These are phyloP conservation scores for Xerocomus spinulosus DNA, from an alignment of 768 basidiomycete species.

Conservation along the genomic window DNA sequence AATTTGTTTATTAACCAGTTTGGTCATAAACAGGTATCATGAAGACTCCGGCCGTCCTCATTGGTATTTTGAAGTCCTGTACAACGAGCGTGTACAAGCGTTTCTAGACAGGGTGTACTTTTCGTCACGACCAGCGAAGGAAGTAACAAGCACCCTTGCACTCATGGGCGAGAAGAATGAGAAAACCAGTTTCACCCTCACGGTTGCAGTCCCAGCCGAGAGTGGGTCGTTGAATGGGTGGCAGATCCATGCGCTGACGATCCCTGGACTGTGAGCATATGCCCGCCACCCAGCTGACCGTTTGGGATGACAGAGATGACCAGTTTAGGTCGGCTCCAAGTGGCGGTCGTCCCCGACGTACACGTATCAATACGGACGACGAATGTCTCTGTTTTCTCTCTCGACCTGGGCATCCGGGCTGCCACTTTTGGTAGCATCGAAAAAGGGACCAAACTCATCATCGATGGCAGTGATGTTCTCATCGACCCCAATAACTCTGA, in stretches of 20 bases:
- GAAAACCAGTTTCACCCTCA: constrained; percentile 55
- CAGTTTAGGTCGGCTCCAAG: constrained; percentile 22
- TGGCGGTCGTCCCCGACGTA: constrained; percentile 5
- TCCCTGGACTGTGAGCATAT: constrained; percentile 63
- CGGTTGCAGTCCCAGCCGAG: constrained; percentile 64
- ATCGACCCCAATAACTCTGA: not conserved
- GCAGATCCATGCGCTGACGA: constrained; percentile 50
- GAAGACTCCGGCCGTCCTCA: constrained; percentile 64
- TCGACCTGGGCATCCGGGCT: constrained; percentile 4
- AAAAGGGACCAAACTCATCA: not conserved
- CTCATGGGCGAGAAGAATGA: not conserved
- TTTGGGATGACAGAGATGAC: not conserved
- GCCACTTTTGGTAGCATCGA: not conserved
- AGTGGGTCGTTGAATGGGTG: constrained; percentile 70
- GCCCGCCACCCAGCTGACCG: not conserved
- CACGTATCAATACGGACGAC: constrained; percentile 18
- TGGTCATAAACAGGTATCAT: constrained; percentile 43
- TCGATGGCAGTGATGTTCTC: constrained; percentile 12
- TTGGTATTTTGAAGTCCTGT: constrained; percentile 64
- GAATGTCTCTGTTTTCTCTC: constrained; percentile 24
- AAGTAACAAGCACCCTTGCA: not conserved
- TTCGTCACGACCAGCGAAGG: not conserved
- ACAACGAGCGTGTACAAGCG: constrained; percentile 46
- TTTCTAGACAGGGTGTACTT: constrained; percentile 46
- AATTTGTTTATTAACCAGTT: too few species aligned